These are phyloP conservation scores for Coprinopsis marcescibilis DNA, from an alignment of 768 basidiomycete species.

Conservation along the genomic window DNA sequence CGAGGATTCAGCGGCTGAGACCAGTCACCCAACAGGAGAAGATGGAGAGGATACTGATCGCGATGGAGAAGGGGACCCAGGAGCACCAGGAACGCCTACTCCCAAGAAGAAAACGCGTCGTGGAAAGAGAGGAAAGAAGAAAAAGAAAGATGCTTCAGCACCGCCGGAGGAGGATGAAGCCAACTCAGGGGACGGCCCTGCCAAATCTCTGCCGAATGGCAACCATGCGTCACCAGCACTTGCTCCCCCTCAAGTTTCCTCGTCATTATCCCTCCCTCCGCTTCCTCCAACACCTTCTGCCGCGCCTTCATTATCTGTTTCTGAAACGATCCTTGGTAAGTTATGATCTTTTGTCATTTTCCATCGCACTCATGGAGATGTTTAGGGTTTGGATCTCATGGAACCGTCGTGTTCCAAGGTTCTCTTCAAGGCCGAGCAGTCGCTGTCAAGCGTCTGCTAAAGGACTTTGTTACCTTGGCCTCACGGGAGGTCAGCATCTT, in stretches of 20 bases:
- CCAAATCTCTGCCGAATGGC: not conserved
- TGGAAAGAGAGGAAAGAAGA: slow-evolving; percentile 52
- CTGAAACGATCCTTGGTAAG: slow-evolving; percentile 55
- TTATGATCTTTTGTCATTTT: not conserved
- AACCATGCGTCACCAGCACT: not conserved
- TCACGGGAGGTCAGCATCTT: slow-evolving; percentile 90
- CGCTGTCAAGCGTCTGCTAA: slow-evolving; percentile 94
- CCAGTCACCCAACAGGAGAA: slow-evolving; percentile 22
- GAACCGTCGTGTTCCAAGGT: slow-evolving; percentile 92
- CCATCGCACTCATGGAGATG: slow-evolving; percentile 6
- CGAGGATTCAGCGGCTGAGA: slow-evolving; percentile 5
- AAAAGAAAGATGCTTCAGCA: slow-evolving; percentile 25
- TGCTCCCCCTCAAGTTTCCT: not conserved
- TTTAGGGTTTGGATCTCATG: slow-evolving; percentile 90
- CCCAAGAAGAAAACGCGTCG: slow-evolving; percentile 41
- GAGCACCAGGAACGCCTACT: slow-evolving; percentile 35
- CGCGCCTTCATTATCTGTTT: not conserved
- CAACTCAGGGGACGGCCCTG: not conserved
- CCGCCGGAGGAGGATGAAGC: slow-evolving; percentile 32
- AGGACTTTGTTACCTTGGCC: slow-evolving; percentile 93
- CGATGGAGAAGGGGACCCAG: slow-evolving; percentile 29
- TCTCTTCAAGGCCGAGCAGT: slow-evolving; percentile 96
- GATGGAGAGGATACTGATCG: slow-evolving; percentile 60
- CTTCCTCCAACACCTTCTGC: not conserved
- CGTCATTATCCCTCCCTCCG: not conserved